A percentile compares a stretch with the other conserved stretches of the same genome.
Conservation (phyloP, 2,329 filamentous ascomycete genomes). For the Herpotrichia juniperi region DNA sequence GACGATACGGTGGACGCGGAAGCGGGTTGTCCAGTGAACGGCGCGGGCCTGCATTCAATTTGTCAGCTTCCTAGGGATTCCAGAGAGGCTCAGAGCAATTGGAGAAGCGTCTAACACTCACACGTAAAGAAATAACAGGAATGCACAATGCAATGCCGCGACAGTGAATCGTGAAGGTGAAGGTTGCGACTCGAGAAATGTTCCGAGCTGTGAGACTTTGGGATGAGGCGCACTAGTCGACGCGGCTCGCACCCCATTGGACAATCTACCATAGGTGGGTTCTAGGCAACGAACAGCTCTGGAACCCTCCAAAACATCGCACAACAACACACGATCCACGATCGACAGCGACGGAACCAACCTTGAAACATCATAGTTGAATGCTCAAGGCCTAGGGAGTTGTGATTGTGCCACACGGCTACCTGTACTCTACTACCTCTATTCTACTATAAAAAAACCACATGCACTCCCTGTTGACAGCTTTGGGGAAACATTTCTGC, state of each 20-base stretch:
- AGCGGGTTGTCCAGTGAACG: slow-evolving; percentile 12
- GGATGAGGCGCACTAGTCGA: slow-evolving; percentile 3
- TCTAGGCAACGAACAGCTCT: slow-evolving; percentile 8
- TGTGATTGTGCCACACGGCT: no score
- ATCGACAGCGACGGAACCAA: not conserved
- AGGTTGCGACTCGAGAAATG: slow-evolving; percentile 27
- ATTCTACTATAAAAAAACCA: no score
- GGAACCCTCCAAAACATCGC: not conserved
- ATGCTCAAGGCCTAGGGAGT: no score
- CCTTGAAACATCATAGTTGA: no score
- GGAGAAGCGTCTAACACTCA: not conserved
- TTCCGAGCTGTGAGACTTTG: slow-evolving; percentile 27
- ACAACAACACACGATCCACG: not conserved
- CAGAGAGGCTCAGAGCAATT: not conserved
- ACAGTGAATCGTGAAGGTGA: not conserved
- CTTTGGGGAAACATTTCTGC: no score
- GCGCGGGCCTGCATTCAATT: slow-evolving; percentile 1
- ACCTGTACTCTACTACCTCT: no score
- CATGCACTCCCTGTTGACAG: no score
- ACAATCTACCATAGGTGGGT: slow-evolving; percentile 7
- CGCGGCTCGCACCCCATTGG: slow-evolving; percentile 4
- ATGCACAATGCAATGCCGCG: not conserved
- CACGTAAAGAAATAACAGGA: not conserved
- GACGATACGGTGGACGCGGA: slow-evolving; percentile 13
- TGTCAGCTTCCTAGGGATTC: slow-evolving; percentile 3